Base-by-base conservation (phyloP, 2,329 filamentous ascomycete genomes). In the Colletotrichum destructivum region DNA sequence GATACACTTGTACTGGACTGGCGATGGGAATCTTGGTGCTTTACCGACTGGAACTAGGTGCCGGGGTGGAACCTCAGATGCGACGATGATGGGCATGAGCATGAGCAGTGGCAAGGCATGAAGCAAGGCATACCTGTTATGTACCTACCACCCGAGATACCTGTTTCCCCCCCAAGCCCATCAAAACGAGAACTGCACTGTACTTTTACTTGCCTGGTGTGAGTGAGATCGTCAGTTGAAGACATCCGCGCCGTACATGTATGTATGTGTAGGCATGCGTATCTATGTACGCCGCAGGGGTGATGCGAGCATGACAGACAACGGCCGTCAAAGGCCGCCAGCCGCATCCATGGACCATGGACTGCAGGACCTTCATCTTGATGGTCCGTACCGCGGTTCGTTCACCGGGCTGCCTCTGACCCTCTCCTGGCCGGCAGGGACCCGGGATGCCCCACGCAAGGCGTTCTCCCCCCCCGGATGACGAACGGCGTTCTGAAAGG, bases 401-500 rank as follows among this genome's bases (percentile, higher is more conserved):
- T 67, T 71, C 68, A 44, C 63, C 60, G 54, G 66, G 38, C 55
- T 66, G 55, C 44, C 47, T 67, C 51, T 68, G 44, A 16, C 42
- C 51, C 54, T 56, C 62, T 67, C 64, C 46, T 71, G 49, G 52
- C 64, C 68, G 68, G 63, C 56, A 71, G 23, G 56, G 57, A 62
- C 64, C 68, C 68, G 68, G 68, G 26, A 62, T 62, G 63, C 42
- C 68, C 62, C 49, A 66, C 57, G 68, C 68, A 68, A 56, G 63
- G 68, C 69, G 38, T 0, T 9, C 31, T 47, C 65, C 63, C 31
- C 54, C 65, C 63, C 59, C 38, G 56, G 69, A 69, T 64, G 59
- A 69, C 69, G 54, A 71, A 61, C 52, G 59, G 42, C 59, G 65
- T 71, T 71, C 69, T 69, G 54, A 71, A 31, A 40, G 21, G 13